phyloP scores from a whole-genome alignment of 2,329 filamentous ascomycete genomes.

The Raffaelea albimanens region DNA sequence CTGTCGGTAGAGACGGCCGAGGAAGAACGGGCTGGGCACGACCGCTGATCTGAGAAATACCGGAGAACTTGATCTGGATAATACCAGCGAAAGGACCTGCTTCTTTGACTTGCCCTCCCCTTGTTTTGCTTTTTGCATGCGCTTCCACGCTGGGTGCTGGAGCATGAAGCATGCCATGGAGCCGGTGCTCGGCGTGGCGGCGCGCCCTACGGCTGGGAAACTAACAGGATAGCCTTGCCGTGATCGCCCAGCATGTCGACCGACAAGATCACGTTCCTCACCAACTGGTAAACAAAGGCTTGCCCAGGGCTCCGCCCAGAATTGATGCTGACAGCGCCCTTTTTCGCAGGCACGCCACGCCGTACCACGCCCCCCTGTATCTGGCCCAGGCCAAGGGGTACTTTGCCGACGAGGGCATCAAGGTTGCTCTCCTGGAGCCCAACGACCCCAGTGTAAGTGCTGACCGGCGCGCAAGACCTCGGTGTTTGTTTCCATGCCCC shows the following conservation, averaged over 20 bases:
- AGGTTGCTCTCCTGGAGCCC: constrained; percentile 68
- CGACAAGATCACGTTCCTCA: constrained; percentile 77
- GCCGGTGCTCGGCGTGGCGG: no score
- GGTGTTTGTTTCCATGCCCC: neutral
- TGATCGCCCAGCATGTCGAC: constrained; percentile 57
- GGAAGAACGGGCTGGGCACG: no score
- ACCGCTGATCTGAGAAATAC: constrained; percentile 61
- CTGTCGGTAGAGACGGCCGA: no score
- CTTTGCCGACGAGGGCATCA: constrained; percentile 67
- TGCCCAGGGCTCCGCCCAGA: no score
- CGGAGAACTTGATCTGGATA: constrained; percentile 61
- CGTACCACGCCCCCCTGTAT: constrained; percentile 71
- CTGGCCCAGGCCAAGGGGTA: constrained; percentile 67
- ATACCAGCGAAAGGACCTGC: constrained; percentile 67
- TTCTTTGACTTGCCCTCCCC: constrained; percentile 42
- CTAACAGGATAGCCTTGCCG: constrained; percentile 29
- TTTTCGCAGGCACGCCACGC: constrained; percentile 75
- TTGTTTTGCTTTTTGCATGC: constrained; percentile 7
- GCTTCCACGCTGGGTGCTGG: constrained; percentile 28
- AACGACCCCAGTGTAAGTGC: constrained; percentile 60
- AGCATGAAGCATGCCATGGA: no score
- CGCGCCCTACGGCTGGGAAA: no score
- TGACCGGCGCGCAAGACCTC: neutral
- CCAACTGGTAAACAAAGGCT: constrained; percentile 85
- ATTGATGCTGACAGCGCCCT: no score